phyloP scores from a whole-genome alignment of 768 basidiomycete species.

The Collybiopsis luxurians region DNA sequence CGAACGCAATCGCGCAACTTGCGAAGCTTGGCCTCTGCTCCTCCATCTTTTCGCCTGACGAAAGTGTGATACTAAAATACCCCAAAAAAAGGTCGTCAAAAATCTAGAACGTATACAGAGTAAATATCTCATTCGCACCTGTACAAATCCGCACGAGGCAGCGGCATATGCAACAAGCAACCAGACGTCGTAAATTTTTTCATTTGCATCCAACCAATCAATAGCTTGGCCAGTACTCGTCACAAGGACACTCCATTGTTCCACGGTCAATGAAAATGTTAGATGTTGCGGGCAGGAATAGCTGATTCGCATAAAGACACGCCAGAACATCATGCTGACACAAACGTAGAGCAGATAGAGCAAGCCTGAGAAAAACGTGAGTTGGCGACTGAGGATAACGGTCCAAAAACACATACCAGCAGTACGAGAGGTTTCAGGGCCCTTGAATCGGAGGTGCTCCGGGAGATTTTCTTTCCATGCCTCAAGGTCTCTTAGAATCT shows the following conservation, averaged over 20 bases:
- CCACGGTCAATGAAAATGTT: slow-evolving; percentile 79
- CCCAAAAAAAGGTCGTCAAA: not conserved
- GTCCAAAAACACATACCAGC: slow-evolving; percentile 52
- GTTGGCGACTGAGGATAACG: not conserved
- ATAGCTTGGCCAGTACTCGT: slow-evolving; percentile 75
- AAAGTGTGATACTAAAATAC: slow-evolving; percentile 83
- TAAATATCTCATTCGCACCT: slow-evolving; percentile 49
- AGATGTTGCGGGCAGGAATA: slow-evolving; percentile 89
- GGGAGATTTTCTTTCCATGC: slow-evolving; percentile 81
- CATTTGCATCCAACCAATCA: slow-evolving; percentile 86
- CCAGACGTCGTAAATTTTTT: slow-evolving; percentile 83
- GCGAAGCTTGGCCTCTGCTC: slow-evolving; percentile 71
- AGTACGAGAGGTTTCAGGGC: slow-evolving; percentile 59
- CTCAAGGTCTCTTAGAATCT: slow-evolving; percentile 63
- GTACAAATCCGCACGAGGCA: slow-evolving; percentile 86
- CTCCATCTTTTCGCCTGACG: slow-evolving; percentile 76
- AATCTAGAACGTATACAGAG: too few species aligned
- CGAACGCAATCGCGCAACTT: slow-evolving; percentile 82
- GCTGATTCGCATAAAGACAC: slow-evolving; percentile 97
- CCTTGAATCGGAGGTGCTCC: slow-evolving; percentile 72
- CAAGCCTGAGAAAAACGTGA: slow-evolving; percentile 50
- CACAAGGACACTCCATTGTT: slow-evolving; percentile 76
- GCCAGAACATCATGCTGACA: slow-evolving; percentile 96
- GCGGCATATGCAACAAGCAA: slow-evolving; percentile 83
- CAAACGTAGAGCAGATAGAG: slow-evolving; percentile 87